These are phyloP conservation scores for Entomophthora muscae DNA, from an alignment of 371 early-diverging fungal species.

Conservation along the genomic window DNA sequence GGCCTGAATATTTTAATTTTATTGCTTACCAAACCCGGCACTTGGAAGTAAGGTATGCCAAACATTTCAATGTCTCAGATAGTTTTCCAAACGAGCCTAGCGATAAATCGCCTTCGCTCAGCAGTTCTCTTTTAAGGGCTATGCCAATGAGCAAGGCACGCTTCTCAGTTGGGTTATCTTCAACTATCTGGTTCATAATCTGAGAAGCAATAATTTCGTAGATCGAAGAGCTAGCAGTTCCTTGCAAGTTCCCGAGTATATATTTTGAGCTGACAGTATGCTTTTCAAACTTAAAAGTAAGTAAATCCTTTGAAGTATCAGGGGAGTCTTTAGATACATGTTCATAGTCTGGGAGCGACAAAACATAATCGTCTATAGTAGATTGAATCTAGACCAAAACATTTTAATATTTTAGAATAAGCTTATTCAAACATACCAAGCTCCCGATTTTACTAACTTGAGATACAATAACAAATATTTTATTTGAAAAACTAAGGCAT, in stretches of 20 bases:
- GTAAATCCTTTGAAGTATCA: too few relatives aligned
- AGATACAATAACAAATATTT: neutral
- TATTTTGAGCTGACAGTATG: neutral
- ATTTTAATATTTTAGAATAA: neutral
- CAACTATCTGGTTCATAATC: neutral
- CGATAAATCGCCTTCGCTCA: neutral
- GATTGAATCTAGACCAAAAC: neutral
- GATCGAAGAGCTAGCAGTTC: neutral
- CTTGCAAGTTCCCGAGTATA: neutral
- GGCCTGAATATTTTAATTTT: too few relatives aligned
- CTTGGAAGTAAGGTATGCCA: neutral
- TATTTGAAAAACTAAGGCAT: neutral
- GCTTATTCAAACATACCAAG: neutral
- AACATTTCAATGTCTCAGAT: neutral
- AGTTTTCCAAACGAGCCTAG: neutral
- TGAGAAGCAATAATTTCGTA: constrained; percentile 8
- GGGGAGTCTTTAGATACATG: too few relatives aligned
- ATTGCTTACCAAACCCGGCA: constrained; percentile 11
- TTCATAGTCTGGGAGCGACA: neutral
- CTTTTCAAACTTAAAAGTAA: neutral
- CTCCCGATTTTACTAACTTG: constrained; percentile 2
- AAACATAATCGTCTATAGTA: neutral
- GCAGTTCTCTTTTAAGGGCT: neutral
- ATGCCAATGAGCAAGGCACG: neutral
- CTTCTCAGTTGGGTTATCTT: neutral